Percentiles rank a stretch among this genome's conserved stretches.
phyloP scores from a whole-genome alignment of 495 filamentous ascomycete species.

The Neurospora tetraspora region DNA sequence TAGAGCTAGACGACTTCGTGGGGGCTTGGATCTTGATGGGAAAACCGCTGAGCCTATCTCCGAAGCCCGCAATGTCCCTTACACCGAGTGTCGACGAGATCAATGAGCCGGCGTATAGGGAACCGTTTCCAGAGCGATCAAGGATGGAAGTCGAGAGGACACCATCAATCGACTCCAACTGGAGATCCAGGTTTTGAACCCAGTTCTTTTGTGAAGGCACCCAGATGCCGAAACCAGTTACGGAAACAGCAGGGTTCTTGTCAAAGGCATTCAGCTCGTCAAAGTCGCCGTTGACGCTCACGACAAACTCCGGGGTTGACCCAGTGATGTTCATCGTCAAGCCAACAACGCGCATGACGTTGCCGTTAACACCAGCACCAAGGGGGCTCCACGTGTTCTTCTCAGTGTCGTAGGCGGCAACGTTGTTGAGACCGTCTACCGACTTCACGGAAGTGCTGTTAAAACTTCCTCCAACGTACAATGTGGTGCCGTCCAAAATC shows the following conservation, averaged over 20 bases:
- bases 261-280: conserved; percentile 56
- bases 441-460: conserved; percentile 57
- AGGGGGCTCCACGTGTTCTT: conserved; percentile 66
- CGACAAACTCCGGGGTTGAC: conserved; percentile 57
- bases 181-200: conserved; percentile 67
- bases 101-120: conserved; percentile 70
- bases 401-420: conserved; percentile 64
- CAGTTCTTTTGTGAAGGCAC: conserved; percentile 83
- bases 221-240: conserved; percentile 80
- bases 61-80: conserved; percentile 57
- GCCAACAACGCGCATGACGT: conserved; percentile 60
- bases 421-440: conserved; percentile 51
- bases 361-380: conserved; percentile 78
- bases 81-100: conserved; percentile 58
- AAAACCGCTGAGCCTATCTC: conserved; percentile 44
- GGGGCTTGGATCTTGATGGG: conserved; percentile 49
- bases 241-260: conserved; percentile 46
- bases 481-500: conserved; percentile 46
- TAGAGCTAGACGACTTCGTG: conserved; percentile 16
- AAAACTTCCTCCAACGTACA: conserved; percentile 86
- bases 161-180: conserved; percentile 57
- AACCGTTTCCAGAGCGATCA: conserved; percentile 47
- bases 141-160: conserved; percentile 55
- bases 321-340: conserved; percentile 71
- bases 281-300: conserved; percentile 78